Base-by-base conservation (phyloP, 352 stramenopile species). In the Globisporangium carolinianum region DNA sequence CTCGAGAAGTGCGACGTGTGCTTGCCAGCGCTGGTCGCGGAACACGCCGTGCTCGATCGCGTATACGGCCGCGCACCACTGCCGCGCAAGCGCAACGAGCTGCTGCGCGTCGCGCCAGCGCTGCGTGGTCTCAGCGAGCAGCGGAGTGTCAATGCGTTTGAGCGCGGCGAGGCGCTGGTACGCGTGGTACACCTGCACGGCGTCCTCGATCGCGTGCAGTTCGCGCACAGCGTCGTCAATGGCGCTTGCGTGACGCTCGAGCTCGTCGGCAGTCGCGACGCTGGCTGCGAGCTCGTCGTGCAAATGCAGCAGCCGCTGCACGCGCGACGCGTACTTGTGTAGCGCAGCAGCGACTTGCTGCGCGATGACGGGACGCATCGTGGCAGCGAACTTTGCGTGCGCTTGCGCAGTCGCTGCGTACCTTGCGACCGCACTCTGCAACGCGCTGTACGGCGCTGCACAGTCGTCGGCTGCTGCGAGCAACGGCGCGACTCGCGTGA, bases 11-110 rank as follows among this genome's bases (percentile, higher is more conserved):
- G 77, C 68, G 2, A 67, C 57, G 50, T 87, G 73, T 6, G 35
- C 24, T 46, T 47, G 41, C 80, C 80, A 90, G 15, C 76, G 72
- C 62, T 90, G 80, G 12, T 84, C 72, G 5, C 68, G 71, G 58
- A 90, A 88, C 49, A 87, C 79, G 0, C 72, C 74, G n/a, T 75
- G 80, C 54, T 88, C 78, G 75, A 88, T 90, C 17, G 69, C 51
- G 41, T 71, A 67, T 11, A 73, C 70, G 0, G 69, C 60, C 0
- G 55, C 38, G 17, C 73, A 69, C 80, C 80, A 90, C 36, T 83
- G 59, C 10, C 75, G 51, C 1, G 63, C 75, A 39, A 90, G 69
- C 0, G 46, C 61, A 15, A 83, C 71, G 12, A 91, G 53, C n/a
- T 84, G 71, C 42, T 89, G 71, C 7, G 86, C 75, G 42, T 87